Base-by-base conservation (phyloP, 768 basidiomycete species). In the Mycena indigotica region DNA sequence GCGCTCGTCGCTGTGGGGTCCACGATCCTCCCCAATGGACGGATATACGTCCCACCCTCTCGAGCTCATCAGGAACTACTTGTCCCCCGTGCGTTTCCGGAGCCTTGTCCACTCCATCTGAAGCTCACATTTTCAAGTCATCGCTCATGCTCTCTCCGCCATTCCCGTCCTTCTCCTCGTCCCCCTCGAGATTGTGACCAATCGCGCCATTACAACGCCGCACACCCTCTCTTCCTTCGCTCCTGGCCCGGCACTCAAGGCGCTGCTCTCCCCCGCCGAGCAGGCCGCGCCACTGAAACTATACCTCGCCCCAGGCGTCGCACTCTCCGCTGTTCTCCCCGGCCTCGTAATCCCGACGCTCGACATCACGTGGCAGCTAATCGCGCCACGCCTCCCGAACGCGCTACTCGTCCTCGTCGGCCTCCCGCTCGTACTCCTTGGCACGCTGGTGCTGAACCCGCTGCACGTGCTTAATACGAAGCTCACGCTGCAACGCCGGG, bases 161-260 rank as follows among this genome's bases (percentile, higher is more conserved):
- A 23, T 48, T n/a, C 46, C 46, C 4, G 13, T 26, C 4, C 12
- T 48, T 8, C 13, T 28, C 21, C 25, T 48, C 46, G 28, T 48
- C 46, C 46, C 46, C 21, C 5, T 48, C 12, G 24, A 48, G 28
- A 48, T 48, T 26, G 4, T 48, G 24, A 48, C 28, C 46, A 48
- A 48, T 26, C 46, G 46, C 46, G 46, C 46, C 46, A 48, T 48
- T 6, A 48, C 46, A 23, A 48, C 46, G 12, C 46, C 46, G n/a
- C 46, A 25, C 25, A 28, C 25, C 6, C 46, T 48, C 25, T 28
- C 46, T 4, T 24, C 46, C 8, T 48, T 48, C 25, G 21, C 46
- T 4, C 46, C 46, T 12, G 5, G 6, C 24, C 13, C 23, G 5
- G 46, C 46, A 26, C 46, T 48, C 10, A 13, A 24, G 5, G 19